Evolutionary conservation across 106 monocot species (phyloP).

Genomic region (Agapanthus africanus): DNA sequence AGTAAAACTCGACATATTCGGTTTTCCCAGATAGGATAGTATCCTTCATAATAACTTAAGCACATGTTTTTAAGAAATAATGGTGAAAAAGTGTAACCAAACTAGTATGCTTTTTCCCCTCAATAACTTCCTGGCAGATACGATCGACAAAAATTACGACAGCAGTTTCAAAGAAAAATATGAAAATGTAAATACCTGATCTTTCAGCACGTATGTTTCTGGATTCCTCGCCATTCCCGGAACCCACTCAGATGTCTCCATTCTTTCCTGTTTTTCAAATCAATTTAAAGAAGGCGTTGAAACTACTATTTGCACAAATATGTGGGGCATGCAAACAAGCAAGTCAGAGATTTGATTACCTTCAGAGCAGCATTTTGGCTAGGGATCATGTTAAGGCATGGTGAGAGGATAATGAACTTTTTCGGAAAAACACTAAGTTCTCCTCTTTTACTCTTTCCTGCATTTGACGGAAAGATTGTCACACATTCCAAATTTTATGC

Average conservation of each 20-base stretch:
- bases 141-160: background rate
- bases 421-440: slow-evolving; percentile 87
- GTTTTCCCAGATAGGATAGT: no score
- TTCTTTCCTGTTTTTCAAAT: slow-evolving; percentile 45
- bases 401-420: slow-evolving; percentile 64
- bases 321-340: background rate
- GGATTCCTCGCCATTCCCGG: slow-evolving; percentile 85
- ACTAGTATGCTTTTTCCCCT: background rate
- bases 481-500: no score
- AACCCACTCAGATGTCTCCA: slow-evolving; percentile 24
- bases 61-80: no score
- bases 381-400: slow-evolving; percentile 97
- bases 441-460: slow-evolving; percentile 92
- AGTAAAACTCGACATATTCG: background rate
- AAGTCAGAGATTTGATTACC: slow-evolving; percentile 17
- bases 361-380: slow-evolving; percentile 39
- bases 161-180: background rate
- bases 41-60: background rate
- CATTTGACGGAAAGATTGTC: background rate
- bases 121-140: background rate
- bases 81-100: background rate
- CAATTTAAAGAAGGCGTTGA: slow-evolving; percentile 6
- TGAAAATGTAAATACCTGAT: slow-evolving; percentile 48
- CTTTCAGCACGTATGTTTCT: slow-evolving; percentile 76
- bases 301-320: background rate